Percentiles rank a stretch among this genome's conserved stretches.
Evolutionary conservation across 192 early-diverging fungal species (phyloP).

Genomic region (Linderina pennispora): DNA sequence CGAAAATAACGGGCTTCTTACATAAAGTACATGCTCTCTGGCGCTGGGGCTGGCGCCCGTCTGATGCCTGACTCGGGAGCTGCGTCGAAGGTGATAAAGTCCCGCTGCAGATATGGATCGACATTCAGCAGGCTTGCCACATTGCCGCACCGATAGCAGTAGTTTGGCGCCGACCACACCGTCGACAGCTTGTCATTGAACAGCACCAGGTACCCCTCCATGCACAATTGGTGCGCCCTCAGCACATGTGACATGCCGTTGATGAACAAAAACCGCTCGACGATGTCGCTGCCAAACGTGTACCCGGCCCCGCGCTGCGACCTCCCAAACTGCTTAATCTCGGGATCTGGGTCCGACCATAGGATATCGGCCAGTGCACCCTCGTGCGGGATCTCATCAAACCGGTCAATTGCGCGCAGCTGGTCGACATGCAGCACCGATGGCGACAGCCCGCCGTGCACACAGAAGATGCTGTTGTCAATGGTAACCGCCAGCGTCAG

Average conservation of each 20-base stretch:
- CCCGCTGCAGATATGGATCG: constrained; percentile 36
- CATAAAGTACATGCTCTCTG: constrained; percentile 33
- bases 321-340: constrained; percentile 16
- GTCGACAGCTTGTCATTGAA: constrained; percentile 89
- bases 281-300: constrained; percentile 92
- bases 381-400: constrained; percentile 41
- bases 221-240: constrained; percentile 95
- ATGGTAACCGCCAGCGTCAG: constrained; percentile 84
- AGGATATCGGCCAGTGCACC: constrained; percentile 36
- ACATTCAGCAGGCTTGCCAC: constrained; percentile 92
- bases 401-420: constrained; percentile 25
- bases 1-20: background rate
- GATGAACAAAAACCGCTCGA: constrained; percentile 92
- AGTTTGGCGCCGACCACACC: constrained; percentile 95
- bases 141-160: constrained; percentile 98
- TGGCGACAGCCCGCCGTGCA: constrained; percentile 77
- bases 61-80: constrained; percentile 11
- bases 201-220: constrained; percentile 79
- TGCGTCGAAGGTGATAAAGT: constrained; percentile 40
- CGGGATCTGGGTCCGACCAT: constrained; percentile 41
- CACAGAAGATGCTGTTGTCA: constrained; percentile 87
- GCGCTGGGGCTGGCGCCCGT: constrained; percentile 9
- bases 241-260: constrained; percentile 88
- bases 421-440: constrained; percentile 29
- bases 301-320: constrained; percentile 84